phyloP scores from a whole-genome alignment of 1,284 basidiomycete genomes.

The Abortiporus biennis region DNA sequence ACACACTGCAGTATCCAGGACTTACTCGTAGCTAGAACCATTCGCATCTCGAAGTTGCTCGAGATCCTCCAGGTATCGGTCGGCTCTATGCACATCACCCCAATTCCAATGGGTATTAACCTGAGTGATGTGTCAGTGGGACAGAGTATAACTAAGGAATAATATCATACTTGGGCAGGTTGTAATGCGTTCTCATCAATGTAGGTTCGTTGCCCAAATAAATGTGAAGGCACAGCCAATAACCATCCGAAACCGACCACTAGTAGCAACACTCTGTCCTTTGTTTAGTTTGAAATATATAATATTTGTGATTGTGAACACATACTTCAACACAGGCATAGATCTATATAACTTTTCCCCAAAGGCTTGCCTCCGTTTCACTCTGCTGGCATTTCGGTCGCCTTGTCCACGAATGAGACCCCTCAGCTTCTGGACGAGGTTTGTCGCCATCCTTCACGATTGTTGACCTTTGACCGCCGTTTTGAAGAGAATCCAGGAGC shows the following conservation, averaged over 20 bases:
- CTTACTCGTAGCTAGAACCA: constrained; percentile 63
- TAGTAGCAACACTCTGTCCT: constrained; percentile 57
- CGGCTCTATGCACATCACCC: constrained; percentile 82
- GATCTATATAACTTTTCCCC: not conserved
- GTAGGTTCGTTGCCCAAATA: constrained; percentile 66
- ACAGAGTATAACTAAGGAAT: not conserved
- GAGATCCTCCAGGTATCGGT: constrained; percentile 66
- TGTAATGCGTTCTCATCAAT: constrained; percentile 93
- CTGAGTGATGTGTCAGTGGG: constrained; percentile 32
- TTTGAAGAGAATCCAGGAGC: too few species aligned
- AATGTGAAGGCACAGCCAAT: constrained; percentile 56
- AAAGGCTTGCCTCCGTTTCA: constrained; percentile 1
- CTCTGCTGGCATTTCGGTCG: not conserved
- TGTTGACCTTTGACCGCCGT: not conserved
- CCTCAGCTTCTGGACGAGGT: not conserved
- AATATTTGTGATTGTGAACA: not conserved
- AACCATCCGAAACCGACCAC: constrained; percentile 72
- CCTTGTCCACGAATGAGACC: not conserved
- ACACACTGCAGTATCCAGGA: too few species aligned
- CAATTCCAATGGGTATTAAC: constrained; percentile 87
- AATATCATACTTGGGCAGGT: constrained; percentile 70
- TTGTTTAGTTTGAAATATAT: not conserved
- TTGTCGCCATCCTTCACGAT: not conserved
- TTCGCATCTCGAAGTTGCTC: constrained; percentile 60
- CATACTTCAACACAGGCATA: constrained; percentile 3